phyloP scores from a whole-genome alignment of 495 filamentous ascomycete species.

The Annulohypoxylon maeteangense region DNA sequence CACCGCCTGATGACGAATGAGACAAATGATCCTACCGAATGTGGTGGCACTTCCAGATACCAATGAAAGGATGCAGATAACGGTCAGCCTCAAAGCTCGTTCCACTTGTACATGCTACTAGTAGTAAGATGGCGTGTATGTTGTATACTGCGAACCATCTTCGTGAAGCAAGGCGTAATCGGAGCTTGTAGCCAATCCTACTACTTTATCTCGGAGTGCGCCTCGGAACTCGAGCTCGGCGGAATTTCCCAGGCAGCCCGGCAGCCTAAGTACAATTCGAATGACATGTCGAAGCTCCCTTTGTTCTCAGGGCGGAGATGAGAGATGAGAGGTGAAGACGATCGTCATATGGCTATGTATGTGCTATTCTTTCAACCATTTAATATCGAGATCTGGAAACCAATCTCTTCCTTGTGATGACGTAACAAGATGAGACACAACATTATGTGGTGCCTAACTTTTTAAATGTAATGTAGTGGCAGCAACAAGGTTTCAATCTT shows the following conservation, averaged over 20 bases:
- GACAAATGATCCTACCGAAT: background rate
- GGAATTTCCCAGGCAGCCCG: too few relatives aligned
- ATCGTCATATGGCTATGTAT: background rate
- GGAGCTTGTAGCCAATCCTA: slow-evolving; percentile 15
- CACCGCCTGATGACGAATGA: slow-evolving; percentile 8
- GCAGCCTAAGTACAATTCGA: background rate
- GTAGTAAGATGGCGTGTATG: background rate
- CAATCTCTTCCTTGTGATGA: slow-evolving; percentile 4
- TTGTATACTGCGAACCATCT: background rate
- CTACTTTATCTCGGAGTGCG: slow-evolving; percentile 15
- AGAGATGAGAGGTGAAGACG: background rate
- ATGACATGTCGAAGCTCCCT: background rate
- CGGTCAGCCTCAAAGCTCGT: slow-evolving; percentile 17
- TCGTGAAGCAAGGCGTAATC: slow-evolving; percentile 17
- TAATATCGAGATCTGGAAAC: background rate
- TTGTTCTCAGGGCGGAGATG: slow-evolving; percentile 3
- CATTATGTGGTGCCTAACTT: slow-evolving; percentile 1
- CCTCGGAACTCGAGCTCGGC: slow-evolving; percentile 28
- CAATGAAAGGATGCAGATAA: slow-evolving; percentile 13
- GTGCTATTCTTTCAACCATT: background rate
- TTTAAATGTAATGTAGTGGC: background rate
- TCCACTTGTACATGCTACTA: slow-evolving; percentile 1
- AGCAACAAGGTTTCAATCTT: background rate
- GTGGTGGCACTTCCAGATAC: background rate
- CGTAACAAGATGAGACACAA: background rate